Conservation (phyloP, 441 rosid genomes). For the Croton laevigatus region DNA sequence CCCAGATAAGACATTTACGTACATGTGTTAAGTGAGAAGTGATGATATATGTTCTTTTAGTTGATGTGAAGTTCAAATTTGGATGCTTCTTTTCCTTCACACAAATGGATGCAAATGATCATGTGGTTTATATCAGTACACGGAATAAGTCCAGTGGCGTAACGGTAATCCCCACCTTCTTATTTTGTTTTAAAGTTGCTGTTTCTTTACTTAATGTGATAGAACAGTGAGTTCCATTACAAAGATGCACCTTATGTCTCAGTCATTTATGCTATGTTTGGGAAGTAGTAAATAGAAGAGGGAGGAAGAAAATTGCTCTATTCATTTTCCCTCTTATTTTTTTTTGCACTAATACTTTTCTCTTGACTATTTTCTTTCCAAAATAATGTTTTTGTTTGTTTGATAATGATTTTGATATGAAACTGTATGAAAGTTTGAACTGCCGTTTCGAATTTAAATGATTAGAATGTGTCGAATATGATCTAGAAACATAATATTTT, state of each 20-base stretch:
- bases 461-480: too few relatives aligned
- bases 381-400: too few relatives aligned
- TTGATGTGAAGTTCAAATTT: neutral
- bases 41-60: neutral
- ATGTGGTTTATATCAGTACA: neutral
- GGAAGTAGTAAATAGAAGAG: too few relatives aligned
- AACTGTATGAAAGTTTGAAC: too few relatives aligned
- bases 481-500: too few relatives aligned
- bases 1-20: neutral
- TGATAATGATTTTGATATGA: too few relatives aligned
- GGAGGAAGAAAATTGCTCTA: too few relatives aligned
- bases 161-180: neutral
- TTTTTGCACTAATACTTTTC: too few relatives aligned
- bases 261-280: neutral
- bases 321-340: too few relatives aligned
- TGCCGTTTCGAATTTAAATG: too few relatives aligned
- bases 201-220: neutral
- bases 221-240: neutral
- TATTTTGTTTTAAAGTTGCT: neutral
- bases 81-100: neutral
- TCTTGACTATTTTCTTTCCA: too few relatives aligned
- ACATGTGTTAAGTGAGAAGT: neutral
- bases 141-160: neutral
- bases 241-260: neutral
- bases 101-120: neutral